Conservation (phyloP, 805 yeast genomes). For the Saccharomycopsis guyanensis region DNA sequence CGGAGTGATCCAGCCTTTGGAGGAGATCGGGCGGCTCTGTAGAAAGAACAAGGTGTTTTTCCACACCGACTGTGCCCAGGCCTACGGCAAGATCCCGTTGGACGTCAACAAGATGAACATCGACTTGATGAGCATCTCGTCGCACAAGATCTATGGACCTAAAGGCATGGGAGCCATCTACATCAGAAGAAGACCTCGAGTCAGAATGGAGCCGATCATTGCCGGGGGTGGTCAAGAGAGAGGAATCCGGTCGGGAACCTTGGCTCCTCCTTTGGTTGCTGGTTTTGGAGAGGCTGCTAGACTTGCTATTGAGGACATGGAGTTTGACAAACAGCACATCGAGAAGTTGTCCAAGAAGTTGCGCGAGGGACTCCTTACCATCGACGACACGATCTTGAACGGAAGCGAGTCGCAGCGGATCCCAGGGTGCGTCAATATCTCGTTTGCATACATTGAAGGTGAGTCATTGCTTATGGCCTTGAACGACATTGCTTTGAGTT, state of each 20-base stretch:
- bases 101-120: conserved; percentile 92
- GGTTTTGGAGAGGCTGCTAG: conserved; percentile 98
- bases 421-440: conserved; percentile 92
- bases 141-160: conserved; percentile 97
- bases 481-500: conserved; percentile 90
- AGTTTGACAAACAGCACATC: conserved; percentile 67
- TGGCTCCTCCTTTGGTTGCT: conserved; percentile 91
- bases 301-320: conserved; percentile 65
- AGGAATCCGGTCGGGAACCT: conserved; percentile 93
- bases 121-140: conserved; percentile 87
- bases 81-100: conserved; percentile 85
- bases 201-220: conserved; percentile 87
- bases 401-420: conserved; percentile 73
- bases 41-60: conserved; percentile 83
- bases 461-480: conserved; percentile 96
- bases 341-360: conserved; percentile 63
- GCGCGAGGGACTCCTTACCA: conserved; percentile 60
- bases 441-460: conserved; percentile 97
- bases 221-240: conserved; percentile 99
- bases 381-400: conserved; percentile 85
- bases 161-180: conserved; percentile 95
- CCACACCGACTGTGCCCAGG: conserved; percentile 98
- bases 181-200: conserved; percentile 97
- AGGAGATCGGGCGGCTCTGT: conserved; percentile 87
- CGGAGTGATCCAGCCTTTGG: conserved; percentile 94